Percentiles rank a stretch among this genome's conserved stretches.
Conservation (phyloP, 805 yeast genomes). For the Phaffomyces thermotolerans region DNA sequence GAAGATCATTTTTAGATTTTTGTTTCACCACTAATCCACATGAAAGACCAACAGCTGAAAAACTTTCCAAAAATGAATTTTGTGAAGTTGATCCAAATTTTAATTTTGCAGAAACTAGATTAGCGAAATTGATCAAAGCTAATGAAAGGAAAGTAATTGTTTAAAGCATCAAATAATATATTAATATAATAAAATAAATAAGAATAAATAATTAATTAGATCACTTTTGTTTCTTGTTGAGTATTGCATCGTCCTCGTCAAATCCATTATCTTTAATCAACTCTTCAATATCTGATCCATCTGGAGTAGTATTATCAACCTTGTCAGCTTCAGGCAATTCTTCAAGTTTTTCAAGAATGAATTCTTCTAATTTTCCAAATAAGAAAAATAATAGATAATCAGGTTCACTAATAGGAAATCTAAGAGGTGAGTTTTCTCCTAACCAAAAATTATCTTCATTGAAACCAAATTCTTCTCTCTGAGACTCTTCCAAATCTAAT, state of each 20-base stretch:
- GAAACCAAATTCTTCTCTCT: constrained; percentile 11
- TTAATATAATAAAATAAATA: neutral
- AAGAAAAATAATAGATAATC: constrained; percentile 44
- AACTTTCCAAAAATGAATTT: constrained; percentile 49
- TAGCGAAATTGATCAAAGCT: constrained; percentile 45
- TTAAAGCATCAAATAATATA: neutral
- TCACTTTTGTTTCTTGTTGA: neutral
- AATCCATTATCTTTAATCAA: no score
- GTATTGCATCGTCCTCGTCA: no score
- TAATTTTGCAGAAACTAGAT: constrained; percentile 44
- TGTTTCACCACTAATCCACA: constrained; percentile 79
- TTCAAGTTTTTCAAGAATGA: constrained; percentile 2
- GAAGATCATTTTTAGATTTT: constrained; percentile 60
- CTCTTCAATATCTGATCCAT: no score
- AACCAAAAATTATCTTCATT: constrained; percentile 49
- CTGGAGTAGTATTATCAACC: neutral
- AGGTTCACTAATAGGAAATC: constrained; percentile 64
- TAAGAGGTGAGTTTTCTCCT: constrained; percentile 56
- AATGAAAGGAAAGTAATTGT: constrained; percentile 28
- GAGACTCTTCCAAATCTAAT: constrained; percentile 23
- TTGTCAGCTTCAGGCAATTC: constrained; percentile 4
- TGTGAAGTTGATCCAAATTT: constrained; percentile 35
- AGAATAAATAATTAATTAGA: neutral
- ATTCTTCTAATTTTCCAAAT: constrained; percentile 20
- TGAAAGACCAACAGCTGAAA: constrained; percentile 80